Base-by-base conservation (phyloP, 192 early-diverging fungal genomes). In the Entomortierella lignicola region DNA sequence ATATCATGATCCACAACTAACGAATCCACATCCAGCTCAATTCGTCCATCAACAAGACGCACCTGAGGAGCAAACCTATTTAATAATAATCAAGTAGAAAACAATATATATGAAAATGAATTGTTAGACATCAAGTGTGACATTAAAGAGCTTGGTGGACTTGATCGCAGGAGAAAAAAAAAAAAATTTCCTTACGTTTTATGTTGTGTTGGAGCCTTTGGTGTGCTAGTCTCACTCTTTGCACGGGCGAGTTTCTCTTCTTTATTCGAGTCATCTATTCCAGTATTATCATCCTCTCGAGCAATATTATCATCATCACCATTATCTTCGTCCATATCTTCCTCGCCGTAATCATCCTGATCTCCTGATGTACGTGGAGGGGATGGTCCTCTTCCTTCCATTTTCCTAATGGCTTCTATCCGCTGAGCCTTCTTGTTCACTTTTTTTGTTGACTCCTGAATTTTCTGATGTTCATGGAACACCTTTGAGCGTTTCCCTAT, bases 41-140 rank as follows among this genome's bases (percentile, higher is more conserved):
- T 79, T 39, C 56, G 47, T 31, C 75, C 75, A 41, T 79, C 75
- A 29, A 79, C 60, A 47, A 79, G 51, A 39, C 75, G 75, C 1
- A 79, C 67, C 21, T 79, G 75, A n/a, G 75, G 75, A 43, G 75
- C 75, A 47, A 79, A 60, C 12, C 75, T 79, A 66, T 52, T 25
- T 50, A 8, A 53, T 44, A 25, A 8, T 30, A 2, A 18, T 15
- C 8, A 12, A 39, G 55, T 8, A 25, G 42, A 25, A 65, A 55
- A 42, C 39, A 54, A 41, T 26, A 20, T 4, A 25, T 41, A 13
- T 27, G 1, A 37, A 51, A 47, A 34, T n/a, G 1, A 18, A 26
- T 18, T 29, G 32, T 4, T 4, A 8, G 18, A 8, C 8, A 43
- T 8, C 10, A 27, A 23, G 25, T 25, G 15, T 27, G 13, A 29